phyloP scores from a whole-genome alignment of 768 basidiomycete species.

The Macrolepiota fuliginosa region DNA sequence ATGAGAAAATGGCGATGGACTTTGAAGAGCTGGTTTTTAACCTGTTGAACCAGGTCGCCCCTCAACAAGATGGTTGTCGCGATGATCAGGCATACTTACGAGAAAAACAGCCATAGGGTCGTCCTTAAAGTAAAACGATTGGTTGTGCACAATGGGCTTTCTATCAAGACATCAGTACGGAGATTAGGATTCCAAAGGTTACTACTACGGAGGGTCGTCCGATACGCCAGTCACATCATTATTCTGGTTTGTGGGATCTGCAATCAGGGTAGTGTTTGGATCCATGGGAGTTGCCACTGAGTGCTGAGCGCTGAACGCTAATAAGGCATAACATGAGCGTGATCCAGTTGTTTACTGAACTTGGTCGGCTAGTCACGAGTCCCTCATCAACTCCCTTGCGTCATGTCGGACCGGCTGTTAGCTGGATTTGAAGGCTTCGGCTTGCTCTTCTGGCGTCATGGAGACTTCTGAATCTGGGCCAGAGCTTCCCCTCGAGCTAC shows the following conservation, averaged over 20 bases:
- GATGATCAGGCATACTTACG: slow-evolving; percentile 11
- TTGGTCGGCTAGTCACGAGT: too few relatives aligned
- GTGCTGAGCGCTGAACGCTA: too few relatives aligned
- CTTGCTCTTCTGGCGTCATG: not conserved
- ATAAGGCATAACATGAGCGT: too few relatives aligned
- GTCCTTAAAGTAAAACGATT: slow-evolving; percentile 19
- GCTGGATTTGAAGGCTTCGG: not conserved
- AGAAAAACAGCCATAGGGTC: slow-evolving; percentile 20
- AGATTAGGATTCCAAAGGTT: not conserved
- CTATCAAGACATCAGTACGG: not conserved
- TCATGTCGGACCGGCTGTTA: not conserved
- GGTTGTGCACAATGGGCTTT: not conserved
- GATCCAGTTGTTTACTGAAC: too few relatives aligned
- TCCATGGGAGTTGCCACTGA: too few relatives aligned
- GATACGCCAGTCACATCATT: too few relatives aligned
- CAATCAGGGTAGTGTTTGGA: too few relatives aligned
- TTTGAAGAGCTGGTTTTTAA: slow-evolving; percentile 25
- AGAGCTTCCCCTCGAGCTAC: slow-evolving; percentile 66
- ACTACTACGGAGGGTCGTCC: not conserved
- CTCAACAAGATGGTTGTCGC: not conserved
- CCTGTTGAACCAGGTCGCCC: slow-evolving; percentile 20
- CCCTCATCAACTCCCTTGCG: not conserved
- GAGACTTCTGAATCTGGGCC: slow-evolving; percentile 1
- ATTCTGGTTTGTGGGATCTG: too few relatives aligned
- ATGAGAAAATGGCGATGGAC: slow-evolving; percentile 33